Evolutionary conservation across 495 filamentous ascomycete genomes (phyloP), one percentile per base, ranked within the genome.

Genomic region (Oidiodendron maius): DNA sequence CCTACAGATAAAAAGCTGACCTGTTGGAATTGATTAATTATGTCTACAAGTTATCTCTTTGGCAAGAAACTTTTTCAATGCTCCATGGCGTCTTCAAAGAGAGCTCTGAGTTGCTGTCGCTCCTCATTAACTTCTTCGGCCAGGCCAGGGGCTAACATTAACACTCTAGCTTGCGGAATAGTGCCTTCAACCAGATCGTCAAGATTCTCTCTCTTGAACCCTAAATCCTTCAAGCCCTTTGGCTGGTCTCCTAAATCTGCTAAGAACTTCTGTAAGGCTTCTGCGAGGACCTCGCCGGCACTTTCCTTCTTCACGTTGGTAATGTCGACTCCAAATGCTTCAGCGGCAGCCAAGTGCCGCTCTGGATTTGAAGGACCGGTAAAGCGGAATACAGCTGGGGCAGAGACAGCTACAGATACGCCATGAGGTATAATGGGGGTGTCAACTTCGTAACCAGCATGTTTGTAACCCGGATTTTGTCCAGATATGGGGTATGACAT

Each of bases 401-500:
- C 91, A 1, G 90, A 93, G 4, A 98, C 91, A 16, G 93, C 93
- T 0, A 98, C 93, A 1, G 83, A 87, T 26, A 98, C 93, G 18
- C 94, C 94, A 68, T 97, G 94, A 0, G 93, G 91, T 59, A 97
- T 97, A 53, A 98, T 86, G 1, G 89, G 79, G 43, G 70, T 53
- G 13, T 74, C 63, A 13, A 91, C 81, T 1, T 80, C 66, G 64
- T 98, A 98, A 9, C 93, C 94, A 1, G 71, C 62, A 59, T 98
- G 93, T 58, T 80, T 80, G 63, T 97, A 96, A 5, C 82, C 86
- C 0, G 88, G 89, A 60, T 97, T 97, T 61, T 94, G 89, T 30
- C 88, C 84, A 20, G 87, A 91, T 56, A 97, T 93, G 4, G 91
- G 91, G 63, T 98, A 98, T 30, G 81, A 87, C 90, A 97, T 95